Conservation (phyloP, 2,329 filamentous ascomycete genomes). For the Fusarium illudens region DNA sequence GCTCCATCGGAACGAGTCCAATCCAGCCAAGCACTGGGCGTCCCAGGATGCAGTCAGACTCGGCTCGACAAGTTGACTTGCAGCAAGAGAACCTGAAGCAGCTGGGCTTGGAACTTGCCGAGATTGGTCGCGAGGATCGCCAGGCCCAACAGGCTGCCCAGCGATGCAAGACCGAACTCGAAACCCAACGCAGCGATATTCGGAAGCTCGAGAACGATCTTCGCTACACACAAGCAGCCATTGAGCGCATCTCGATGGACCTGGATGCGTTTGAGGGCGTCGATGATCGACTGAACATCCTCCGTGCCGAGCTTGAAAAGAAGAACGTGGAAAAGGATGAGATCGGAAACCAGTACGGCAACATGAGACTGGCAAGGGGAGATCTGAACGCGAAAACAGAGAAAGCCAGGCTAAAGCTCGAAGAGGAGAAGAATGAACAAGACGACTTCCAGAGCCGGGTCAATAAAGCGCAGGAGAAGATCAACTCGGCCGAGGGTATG, state of each 20-base stretch:
- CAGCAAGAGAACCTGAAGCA: slow-evolving; percentile 61
- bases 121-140: slow-evolving; percentile 59
- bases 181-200: slow-evolving; percentile 52
- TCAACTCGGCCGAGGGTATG: slow-evolving; percentile 56
- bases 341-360: slow-evolving; percentile 64
- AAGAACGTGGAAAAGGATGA: slow-evolving; percentile 58
- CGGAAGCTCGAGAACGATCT: slow-evolving; percentile 59
- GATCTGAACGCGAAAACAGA: slow-evolving; percentile 57
- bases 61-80: slow-evolving; percentile 69
- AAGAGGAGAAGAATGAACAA: slow-evolving; percentile 48
- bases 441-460: slow-evolving; percentile 56
- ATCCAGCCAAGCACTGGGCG: slow-evolving; percentile 58
- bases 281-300: slow-evolving; percentile 69
- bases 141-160: slow-evolving; percentile 58
- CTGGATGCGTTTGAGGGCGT: slow-evolving; percentile 73
- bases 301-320: slow-evolving; percentile 66
- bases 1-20: slow-evolving; percentile 54
- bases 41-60: slow-evolving; percentile 83
- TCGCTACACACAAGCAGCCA: slow-evolving; percentile 68
- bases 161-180: slow-evolving; percentile 55
- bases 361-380: slow-evolving; percentile 58
- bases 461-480: slow-evolving; percentile 64
- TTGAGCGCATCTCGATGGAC: slow-evolving; percentile 61
- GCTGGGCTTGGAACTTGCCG: slow-evolving; percentile 62
- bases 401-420: slow-evolving; percentile 49